These are phyloP conservation scores for Deinandra increscens DNA, from an alignment of 129 eudicot species.

Conservation along the genomic window DNA sequence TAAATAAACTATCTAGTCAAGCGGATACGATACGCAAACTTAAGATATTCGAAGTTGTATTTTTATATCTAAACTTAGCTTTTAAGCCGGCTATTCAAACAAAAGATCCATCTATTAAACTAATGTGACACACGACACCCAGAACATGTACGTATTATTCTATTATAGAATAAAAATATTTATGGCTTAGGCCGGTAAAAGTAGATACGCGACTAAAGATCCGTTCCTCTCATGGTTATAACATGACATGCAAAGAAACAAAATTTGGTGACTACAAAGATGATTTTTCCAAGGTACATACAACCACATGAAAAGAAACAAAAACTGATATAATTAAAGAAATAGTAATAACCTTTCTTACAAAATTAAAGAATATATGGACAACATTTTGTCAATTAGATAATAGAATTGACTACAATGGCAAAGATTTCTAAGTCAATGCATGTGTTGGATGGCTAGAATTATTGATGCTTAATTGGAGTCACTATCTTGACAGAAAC, in stretches of 20 bases:
- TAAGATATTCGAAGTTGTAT: not conserved
- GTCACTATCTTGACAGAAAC: slow-evolving; percentile 13
- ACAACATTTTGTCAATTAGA: not conserved
- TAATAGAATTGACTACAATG: not conserved
- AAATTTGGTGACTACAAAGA: not conserved
- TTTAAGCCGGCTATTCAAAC: slow-evolving; percentile 1
- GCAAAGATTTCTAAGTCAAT: not conserved
- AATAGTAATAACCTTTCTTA: too few species aligned
- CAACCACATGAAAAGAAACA: not conserved
- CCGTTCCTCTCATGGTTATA: not conserved
- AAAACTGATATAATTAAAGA: not conserved
- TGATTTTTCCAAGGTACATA: not conserved
- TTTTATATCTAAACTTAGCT: not conserved
- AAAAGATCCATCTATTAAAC: not conserved
- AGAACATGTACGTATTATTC: too few species aligned
- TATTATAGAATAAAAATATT: too few species aligned
- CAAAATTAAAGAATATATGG: too few species aligned
- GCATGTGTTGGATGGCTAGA: not conserved
- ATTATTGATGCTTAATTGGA: slow-evolving; percentile 2
- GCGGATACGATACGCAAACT: slow-evolving; percentile 5
- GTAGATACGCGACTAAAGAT: not conserved
- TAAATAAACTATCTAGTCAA: not conserved
- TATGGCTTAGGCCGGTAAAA: too few species aligned
- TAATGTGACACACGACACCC: too few species aligned
- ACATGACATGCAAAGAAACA: too few species aligned